Evolutionary conservation across 1,284 basidiomycete genomes (phyloP).

Genomic region (Ceratobasidium sp.): DNA sequence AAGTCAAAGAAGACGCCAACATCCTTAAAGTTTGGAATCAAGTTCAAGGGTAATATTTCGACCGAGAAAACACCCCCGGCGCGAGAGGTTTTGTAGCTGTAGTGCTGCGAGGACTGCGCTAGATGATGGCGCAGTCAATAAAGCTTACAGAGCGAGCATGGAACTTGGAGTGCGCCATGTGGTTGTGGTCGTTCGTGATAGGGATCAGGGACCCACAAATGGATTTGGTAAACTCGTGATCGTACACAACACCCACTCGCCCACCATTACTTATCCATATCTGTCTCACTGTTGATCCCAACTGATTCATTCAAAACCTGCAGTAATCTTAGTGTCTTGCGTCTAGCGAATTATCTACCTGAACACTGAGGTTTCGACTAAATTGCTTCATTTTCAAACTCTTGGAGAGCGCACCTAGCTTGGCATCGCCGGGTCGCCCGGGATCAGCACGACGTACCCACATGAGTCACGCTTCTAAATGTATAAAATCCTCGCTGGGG

Average conservation of each 20-base stretch:
- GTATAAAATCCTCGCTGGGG: too few species aligned
- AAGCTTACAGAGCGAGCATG: neutral
- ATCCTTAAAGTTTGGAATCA: neutral
- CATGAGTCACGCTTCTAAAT: too few species aligned
- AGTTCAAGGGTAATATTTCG: neutral
- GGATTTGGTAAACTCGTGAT: neutral
- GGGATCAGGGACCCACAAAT: neutral
- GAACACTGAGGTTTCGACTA: too few species aligned
- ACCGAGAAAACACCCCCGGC: neutral
- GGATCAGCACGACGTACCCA: too few species aligned
- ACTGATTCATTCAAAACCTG: neutral
- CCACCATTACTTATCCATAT: neutral
- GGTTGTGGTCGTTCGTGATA: neutral
- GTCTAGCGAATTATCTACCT: too few species aligned
- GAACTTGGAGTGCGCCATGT: constrained; percentile 1
- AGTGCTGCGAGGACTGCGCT: neutral
- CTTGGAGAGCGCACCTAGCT: neutral
- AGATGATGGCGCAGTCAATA: constrained; percentile 13
- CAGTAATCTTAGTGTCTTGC: too few species aligned
- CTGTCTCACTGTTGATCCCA: too few species aligned
- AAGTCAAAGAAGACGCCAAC: neutral
- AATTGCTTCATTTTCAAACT: too few species aligned
- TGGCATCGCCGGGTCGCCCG: neutral
- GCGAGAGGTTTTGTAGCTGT: too few species aligned
- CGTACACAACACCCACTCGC: neutral